phyloP scores from a whole-genome alignment of 495 filamentous ascomycete species.

The Aspergillus heteromorphus region DNA sequence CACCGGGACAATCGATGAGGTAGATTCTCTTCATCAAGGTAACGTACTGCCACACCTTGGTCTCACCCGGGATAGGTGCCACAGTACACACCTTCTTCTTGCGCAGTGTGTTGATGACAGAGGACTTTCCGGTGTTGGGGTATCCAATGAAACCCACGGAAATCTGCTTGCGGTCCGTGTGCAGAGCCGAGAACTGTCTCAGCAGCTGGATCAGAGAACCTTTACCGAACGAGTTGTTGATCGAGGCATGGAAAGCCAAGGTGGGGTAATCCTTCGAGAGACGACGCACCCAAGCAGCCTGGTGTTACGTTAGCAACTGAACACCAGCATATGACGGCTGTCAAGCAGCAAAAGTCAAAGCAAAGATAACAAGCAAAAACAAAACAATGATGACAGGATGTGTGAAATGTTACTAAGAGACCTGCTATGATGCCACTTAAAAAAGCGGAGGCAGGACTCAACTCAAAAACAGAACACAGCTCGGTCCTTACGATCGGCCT shows the following conservation, averaged over 20 bases:
- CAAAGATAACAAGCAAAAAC: slow-evolving; percentile 9
- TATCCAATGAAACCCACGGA: slow-evolving; percentile 86
- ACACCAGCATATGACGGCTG: slow-evolving; percentile 13
- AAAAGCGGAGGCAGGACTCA: slow-evolving; percentile 59
- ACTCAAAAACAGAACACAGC: slow-evolving; percentile 80
- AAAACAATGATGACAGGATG: slow-evolving; percentile 44
- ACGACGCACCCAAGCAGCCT: slow-evolving; percentile 81
- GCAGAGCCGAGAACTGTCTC: slow-evolving; percentile 88
- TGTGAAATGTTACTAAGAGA: slow-evolving; percentile 99
- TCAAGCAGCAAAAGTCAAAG: background rate
- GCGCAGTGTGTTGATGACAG: slow-evolving; percentile 86
- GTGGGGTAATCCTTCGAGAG: slow-evolving; percentile 86
- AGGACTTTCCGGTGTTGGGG: slow-evolving; percentile 85
- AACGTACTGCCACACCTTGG: slow-evolving; percentile 97
- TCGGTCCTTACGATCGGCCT: slow-evolving; percentile 49
- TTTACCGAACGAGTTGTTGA: slow-evolving; percentile 90
- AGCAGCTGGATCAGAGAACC: slow-evolving; percentile 72
- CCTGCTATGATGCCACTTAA: slow-evolving; percentile 54
- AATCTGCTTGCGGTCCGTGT: slow-evolving; percentile 87
- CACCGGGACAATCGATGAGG: slow-evolving; percentile 93
- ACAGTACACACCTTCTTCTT: slow-evolving; percentile 91
- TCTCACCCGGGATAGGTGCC: slow-evolving; percentile 89
- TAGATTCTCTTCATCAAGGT: slow-evolving; percentile 97
- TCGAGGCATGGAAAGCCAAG: slow-evolving; percentile 84
- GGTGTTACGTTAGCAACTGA: slow-evolving; percentile 37